phyloP scores from a whole-genome alignment of 192 early-diverging fungal genomes.

The Anaeromyces robustus region DNA sequence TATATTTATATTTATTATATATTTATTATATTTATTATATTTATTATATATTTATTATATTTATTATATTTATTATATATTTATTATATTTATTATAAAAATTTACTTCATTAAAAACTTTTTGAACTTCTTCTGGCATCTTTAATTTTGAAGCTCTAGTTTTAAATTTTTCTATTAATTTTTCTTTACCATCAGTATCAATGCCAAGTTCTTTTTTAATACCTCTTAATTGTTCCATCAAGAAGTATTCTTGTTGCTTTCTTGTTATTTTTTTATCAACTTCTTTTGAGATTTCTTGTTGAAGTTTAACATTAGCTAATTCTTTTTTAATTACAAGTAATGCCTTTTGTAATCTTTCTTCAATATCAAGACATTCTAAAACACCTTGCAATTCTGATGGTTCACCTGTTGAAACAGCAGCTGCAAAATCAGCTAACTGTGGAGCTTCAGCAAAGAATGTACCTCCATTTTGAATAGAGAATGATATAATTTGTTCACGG shows the following conservation, averaged over 20 bases:
- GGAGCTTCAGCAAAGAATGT: conserved; percentile 90
- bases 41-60: too few relatives aligned
- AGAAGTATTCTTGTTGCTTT: conserved; percentile 93
- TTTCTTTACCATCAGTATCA: conserved; percentile 96
- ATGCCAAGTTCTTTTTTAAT: conserved; percentile 98
- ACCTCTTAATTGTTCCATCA: conserved; percentile 98
- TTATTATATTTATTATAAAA: not conserved
- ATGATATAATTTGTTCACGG: conserved; percentile 95
- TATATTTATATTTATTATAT: not conserved
- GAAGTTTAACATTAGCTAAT: conserved; percentile 89
- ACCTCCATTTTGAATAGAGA: conserved; percentile 91
- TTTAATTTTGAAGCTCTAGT: conserved; percentile 63
- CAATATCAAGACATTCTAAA: conserved; percentile 71
- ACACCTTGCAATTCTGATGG: conserved; percentile 83
- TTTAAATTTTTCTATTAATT: conserved; percentile 85
- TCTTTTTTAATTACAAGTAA: conserved; percentile 93
- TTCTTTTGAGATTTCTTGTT: conserved; percentile 93
- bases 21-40: not conserved
- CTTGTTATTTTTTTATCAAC: conserved; percentile 96
- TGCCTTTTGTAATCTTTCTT: conserved; percentile 82
- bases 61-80: not conserved
- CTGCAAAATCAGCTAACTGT: conserved; percentile 92
- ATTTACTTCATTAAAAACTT: conserved; percentile 85
- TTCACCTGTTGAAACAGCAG: conserved; percentile 86
- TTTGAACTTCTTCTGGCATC: conserved; percentile 81